Evolutionary conservation across 176 grass and related monocot genomes (phyloP), one percentile per base, ranked within the genome.

Genomic region (Ananas comosus): DNA sequence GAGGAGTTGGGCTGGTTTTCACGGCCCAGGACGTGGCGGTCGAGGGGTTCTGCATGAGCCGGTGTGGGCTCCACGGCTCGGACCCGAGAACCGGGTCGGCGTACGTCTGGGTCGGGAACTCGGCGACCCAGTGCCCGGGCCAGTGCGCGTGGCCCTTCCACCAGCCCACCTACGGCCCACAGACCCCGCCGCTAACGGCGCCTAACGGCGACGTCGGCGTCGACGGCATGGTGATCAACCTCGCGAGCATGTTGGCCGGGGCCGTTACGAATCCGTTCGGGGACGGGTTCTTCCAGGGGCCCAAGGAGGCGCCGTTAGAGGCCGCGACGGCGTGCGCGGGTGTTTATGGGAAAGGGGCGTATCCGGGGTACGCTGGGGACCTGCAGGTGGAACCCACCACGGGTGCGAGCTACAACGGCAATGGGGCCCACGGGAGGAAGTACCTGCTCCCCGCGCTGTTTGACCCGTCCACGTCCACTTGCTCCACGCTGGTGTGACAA

Each of bases 101-200:
- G 1, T 82, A 64, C 63, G 65, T 74, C 28, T 80, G 78, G 78
- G 78, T 80, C 1, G 78, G 78, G 12, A 80, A 80, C 28, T 73
- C 78, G 10, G 63, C 58, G 13, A 51, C 1, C 12, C 83, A 81
- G 64, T 86, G 83, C 52, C 78, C 83, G 8, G 83, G 83, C 1
- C 69, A 81, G 75, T 86, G 83, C 54, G 83, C 83, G 3, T 86
- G 83, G 83, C 83, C 83, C 6, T 86, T 86, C 74, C 73, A 86
- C 49, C 69, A 70, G 65, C 83, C 83, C 0, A 14, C 50, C 51
- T 86, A 86, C 68, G 83, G 83, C 2, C 83, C 83, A 13, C 78
- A 86, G 65, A 22, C 49, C 9, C 74, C 83, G n/a, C 49, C 78
- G 2, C 25, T 86, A 14, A 13, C 57, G 17, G 11, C 83, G 21